phyloP scores from a whole-genome alignment of 805 yeast species.

The Pachysolen tannophilus region DNA sequence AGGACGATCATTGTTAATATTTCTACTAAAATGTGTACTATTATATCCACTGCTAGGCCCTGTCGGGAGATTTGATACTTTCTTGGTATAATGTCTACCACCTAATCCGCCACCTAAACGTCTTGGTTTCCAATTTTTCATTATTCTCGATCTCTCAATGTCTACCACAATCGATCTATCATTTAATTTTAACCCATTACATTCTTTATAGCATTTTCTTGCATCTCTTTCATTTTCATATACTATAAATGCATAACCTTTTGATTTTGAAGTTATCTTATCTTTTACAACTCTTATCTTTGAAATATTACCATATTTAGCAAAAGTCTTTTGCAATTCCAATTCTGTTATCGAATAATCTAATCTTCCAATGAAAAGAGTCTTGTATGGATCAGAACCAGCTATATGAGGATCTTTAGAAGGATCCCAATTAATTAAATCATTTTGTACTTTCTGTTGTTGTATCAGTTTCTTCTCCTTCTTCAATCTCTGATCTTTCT shows the following conservation, averaged over 20 bases:
- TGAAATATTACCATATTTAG: conserved; percentile 65
- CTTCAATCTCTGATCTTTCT: conserved; percentile 20
- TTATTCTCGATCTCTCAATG: conserved; percentile 59
- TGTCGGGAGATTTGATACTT: too few species aligned
- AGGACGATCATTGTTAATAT: too few species aligned
- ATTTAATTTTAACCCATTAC: conserved; percentile 38
- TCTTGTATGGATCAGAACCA: conserved; percentile 63
- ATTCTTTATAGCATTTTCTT: conserved; percentile 47
- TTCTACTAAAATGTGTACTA: too few species aligned
- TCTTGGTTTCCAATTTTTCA: conserved; percentile 63
- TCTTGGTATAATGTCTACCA: too few species aligned
- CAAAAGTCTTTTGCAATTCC: conserved; percentile 57
- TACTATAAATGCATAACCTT: conserved; percentile 81
- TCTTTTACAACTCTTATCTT: conserved; percentile 50
- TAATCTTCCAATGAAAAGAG: conserved; percentile 72
- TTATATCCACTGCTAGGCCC: too few species aligned
- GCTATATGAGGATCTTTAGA: conserved; percentile 43
- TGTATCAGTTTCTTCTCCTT: conserved; percentile 15
- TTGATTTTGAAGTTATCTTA: conserved; percentile 41
- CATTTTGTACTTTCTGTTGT: conserved; percentile 25
- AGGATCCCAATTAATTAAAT: conserved; percentile 44
- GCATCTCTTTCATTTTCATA: conserved; percentile 57
- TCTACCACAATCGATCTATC: conserved; percentile 59
- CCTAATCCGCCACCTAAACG: conserved; percentile 92
- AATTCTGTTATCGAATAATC: conserved; percentile 57